phyloP scores from a whole-genome alignment of 129 eudicot genomes.

The Saussurea involucrata region DNA sequence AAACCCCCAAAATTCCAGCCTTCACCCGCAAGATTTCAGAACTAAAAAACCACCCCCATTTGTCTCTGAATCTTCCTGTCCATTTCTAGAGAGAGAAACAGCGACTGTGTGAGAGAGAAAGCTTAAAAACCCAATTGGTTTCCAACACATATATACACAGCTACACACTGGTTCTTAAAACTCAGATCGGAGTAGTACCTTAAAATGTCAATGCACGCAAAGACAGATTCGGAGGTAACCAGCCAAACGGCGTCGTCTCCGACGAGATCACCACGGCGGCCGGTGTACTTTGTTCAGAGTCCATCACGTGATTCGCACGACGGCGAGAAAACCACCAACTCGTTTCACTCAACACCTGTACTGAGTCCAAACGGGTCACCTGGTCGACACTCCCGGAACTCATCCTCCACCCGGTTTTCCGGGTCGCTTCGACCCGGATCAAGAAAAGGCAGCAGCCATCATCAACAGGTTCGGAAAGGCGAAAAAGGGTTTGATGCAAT shows the following conservation, averaged over 20 bases:
- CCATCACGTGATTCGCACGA: constrained; percentile 98
- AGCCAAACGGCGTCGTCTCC: constrained; percentile 94
- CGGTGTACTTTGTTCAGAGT: constrained; percentile 88
- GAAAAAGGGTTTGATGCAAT: constrained; percentile 78
- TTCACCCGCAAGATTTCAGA: constrained; percentile 27
- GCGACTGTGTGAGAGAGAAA: constrained; percentile 13
- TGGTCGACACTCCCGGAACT: constrained; percentile 92
- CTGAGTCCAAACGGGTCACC: constrained; percentile 97
- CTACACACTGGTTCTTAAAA: neutral
- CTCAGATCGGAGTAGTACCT: neutral
- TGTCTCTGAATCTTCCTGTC: constrained; percentile 9
- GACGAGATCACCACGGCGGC: constrained; percentile 66
- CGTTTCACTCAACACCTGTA: constrained; percentile 95
- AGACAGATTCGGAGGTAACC: constrained; percentile 94
- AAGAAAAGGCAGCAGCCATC: constrained; percentile 37
- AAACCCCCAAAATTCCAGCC: constrained; percentile 26
- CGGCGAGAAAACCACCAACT: constrained; percentile 93
- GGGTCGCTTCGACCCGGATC: constrained; percentile 94
- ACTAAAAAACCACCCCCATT: constrained; percentile 5
- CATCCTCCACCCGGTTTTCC: constrained; percentile 92
- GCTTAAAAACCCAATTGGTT: neutral
- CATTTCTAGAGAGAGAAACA: constrained; percentile 9
- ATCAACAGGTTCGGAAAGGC: constrained; percentile 39
- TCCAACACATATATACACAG: neutral
- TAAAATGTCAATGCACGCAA: constrained; percentile 77